Evolutionary conservation across 2,329 filamentous ascomycete genomes (phyloP), one percentile per base, ranked within the genome.

Genomic region (Arthrobotrys sinensis): DNA sequence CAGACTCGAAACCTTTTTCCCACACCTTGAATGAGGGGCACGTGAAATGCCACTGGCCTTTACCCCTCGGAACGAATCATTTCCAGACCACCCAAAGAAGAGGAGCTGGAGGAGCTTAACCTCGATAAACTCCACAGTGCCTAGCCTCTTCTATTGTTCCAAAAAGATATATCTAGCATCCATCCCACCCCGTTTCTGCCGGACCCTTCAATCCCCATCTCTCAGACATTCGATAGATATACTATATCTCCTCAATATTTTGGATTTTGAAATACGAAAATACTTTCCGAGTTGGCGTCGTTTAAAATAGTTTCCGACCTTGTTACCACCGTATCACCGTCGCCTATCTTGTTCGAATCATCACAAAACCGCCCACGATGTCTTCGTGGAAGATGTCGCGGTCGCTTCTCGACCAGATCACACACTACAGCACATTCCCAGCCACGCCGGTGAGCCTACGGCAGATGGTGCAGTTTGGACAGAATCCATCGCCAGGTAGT

Each of bases 381-480:
- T 69, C 65, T 43, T 92, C 92, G 88, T 98, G 95, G 95, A 97
- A 91, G 87, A 92, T 91, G 84, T 92, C 92, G 80, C 92, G 94
- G 85, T 89, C 90, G 86, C 86, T 98, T 90, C 96, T 97, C 93
- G 92, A 96, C 82, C 97, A 92, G 87, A 97, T 97, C 91, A 91
- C 92, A 85, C 94, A 97, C 86, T 97, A 97, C 89, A 93, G 94
- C 85, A 93, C 91, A 86, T 99, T 98, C 85, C 96, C 96, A 81
- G 96, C 96, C 79, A 99, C 96, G 12, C 96, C 96, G 83, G 93
- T 96, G 82, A 97, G 94, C 84, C 88, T 99, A 85, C 90, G 96
- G 85, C 96, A 99, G 88, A 99, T 99, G 96, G 95, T 98, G 76
- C 95, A 98, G 85, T 98, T 98, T 85, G 95, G 95, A 83, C 94